phyloP scores from a whole-genome alignment of 495 filamentous ascomycete species.

The Annulohypoxylon bovei region DNA sequence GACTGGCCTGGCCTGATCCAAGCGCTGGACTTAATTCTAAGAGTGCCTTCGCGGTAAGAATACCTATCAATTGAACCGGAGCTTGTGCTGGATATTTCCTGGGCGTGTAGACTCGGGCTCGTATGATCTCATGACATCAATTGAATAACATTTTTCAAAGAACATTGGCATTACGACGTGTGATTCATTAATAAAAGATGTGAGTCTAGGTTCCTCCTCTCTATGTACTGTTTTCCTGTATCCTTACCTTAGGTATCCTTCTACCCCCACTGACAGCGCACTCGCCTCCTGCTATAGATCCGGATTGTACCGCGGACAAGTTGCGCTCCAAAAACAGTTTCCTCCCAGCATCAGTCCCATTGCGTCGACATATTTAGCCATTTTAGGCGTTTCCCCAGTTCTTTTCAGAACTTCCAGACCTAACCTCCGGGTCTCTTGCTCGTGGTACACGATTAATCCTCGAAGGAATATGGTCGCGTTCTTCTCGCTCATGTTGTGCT shows the following conservation, averaged over 20 bases:
- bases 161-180: neutral
- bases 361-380: conserved; percentile 3
- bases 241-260: neutral
- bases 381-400: neutral
- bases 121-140: neutral
- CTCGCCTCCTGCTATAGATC: neutral
- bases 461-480: conserved; percentile 1
- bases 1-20: no score
- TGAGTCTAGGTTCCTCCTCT: neutral
- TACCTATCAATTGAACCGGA: neutral
- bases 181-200: neutral
- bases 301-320: conserved; percentile 2
- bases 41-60: neutral
- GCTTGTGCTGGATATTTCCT: neutral
- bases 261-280: neutral
- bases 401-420: conserved; percentile 4
- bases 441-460: conserved; percentile 7
- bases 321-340: conserved; percentile 11
- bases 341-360: conserved; percentile 7
- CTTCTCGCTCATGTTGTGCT: conserved; percentile 4
- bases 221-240: neutral
- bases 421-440: conserved; percentile 7
- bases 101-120: neutral
- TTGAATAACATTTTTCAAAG: neutral
- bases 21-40: neutral